Evolutionary conservation across 495 filamentous ascomycete species (phyloP), one percentile per base, ranked within the genome.

Genomic region (Aspergillus hancockii): DNA sequence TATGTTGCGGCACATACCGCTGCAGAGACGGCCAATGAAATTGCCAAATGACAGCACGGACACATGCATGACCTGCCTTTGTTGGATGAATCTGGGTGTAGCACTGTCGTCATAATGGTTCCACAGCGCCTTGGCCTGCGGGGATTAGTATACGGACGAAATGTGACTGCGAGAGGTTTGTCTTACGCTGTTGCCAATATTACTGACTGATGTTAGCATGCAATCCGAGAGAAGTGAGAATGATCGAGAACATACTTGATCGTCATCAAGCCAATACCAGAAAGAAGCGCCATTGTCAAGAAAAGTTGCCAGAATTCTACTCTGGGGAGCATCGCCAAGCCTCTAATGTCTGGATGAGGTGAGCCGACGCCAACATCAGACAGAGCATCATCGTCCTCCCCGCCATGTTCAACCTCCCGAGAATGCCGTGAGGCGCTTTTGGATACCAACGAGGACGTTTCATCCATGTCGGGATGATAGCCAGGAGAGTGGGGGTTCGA

Each of bases 261-360:
- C 3, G 95, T 98, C 94, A 98, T 98, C 67, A 98, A 73, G 12
- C 94, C 94, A 67, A 97, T 90, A 43, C 94, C 94, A 19, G 92
- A 91, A 60, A 98, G 77, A 16, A 97, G 81, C 32, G 88, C 93
- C 83, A 98, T 88, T 38, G 95, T 84, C 52, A 83, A 64, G 69
- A 92, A 98, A 40, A 95, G 75, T 63, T 94, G 86, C 91, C 92
- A 98, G 73, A 98, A 98, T 52, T 96, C 90, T 53, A 87, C 61
- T 49, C 80, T 83, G 34, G 75, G 77, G n/a, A 97, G 79, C 74
- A 98, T 81, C 38, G 83, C 83, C 71, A 90, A 73, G 54, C 94
- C 94, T 68, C 92, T 88, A 68, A 98, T 89, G 87, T 98, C 94
- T 89, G 86, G 71, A 76, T 88, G 86, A 74, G 88, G 85, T 75